Percentiles rank a stretch among this genome's conserved stretches.
These are phyloP conservation scores for Abortiporus biennis DNA, from an alignment of 1,284 basidiomycete genomes.

Conservation along the genomic window DNA sequence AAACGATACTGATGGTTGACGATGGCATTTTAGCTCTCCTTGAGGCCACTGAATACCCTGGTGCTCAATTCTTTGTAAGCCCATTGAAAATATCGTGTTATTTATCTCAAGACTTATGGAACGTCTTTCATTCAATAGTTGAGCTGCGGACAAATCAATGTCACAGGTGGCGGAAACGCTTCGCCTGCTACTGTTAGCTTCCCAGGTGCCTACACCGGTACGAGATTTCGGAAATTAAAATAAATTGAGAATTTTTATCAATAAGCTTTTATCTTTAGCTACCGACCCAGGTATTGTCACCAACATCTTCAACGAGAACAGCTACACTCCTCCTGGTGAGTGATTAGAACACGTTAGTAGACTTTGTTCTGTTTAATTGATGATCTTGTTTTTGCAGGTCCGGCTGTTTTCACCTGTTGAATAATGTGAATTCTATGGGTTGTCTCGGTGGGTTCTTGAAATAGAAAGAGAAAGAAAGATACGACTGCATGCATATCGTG, in stretches of 20 bases:
- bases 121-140: slow-evolving; percentile 17
- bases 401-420: slow-evolving; percentile 3
- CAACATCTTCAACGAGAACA: slow-evolving; percentile 3
- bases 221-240: background rate
- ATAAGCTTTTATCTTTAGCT: background rate
- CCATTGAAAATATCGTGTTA: background rate
- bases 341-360: background rate
- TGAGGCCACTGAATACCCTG: slow-evolving; percentile 6
- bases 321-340: slow-evolving; percentile 16
- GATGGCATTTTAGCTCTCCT: slow-evolving; percentile 12
- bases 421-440: no score
- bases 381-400: background rate
- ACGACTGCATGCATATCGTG: no score
- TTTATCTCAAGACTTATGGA: background rate
- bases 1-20: no score
- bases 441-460: no score
- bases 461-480: no score
- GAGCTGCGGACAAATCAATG: slow-evolving; percentile 31
- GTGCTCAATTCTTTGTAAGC: slow-evolving; percentile 39
- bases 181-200: slow-evolving; percentile 27
- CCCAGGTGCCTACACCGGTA: slow-evolving; percentile 18
- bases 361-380: background rate
- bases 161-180: slow-evolving; percentile 29
- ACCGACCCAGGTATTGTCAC: slow-evolving; percentile 8
- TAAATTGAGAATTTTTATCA: background rate